Percentiles rank a stretch among this genome's conserved stretches.
phyloP scores from a whole-genome alignment of 129 eudicot species.

The Pulicaria dysenterica region DNA sequence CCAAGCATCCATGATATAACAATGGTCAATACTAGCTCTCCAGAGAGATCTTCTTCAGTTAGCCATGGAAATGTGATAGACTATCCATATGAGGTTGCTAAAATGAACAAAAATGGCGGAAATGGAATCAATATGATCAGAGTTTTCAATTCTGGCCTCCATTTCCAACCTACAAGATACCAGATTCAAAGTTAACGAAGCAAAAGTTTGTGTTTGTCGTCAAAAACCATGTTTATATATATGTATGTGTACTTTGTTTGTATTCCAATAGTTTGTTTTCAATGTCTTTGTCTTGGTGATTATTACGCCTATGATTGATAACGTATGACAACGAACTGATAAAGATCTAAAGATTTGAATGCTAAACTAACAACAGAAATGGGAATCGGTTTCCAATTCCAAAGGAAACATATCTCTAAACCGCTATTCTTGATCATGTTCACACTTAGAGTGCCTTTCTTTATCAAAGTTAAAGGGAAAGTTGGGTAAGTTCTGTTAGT shows the following conservation, averaged over 20 bases:
- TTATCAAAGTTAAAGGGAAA: slow-evolving; percentile 43
- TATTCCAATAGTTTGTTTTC: slow-evolving; percentile 20
- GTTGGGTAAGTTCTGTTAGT: slow-evolving; percentile 37
- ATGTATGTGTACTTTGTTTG: slow-evolving; percentile 33
- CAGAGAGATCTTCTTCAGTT: slow-evolving; percentile 22
- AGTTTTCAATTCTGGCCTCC: slow-evolving; percentile 39
- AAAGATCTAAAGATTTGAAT: slow-evolving; percentile 7
- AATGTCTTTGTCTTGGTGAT: slow-evolving; percentile 29
- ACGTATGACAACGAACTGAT: slow-evolving; percentile 13
- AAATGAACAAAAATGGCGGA: slow-evolving; percentile 36
- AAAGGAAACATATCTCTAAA: slow-evolving; percentile 13
- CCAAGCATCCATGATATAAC: slow-evolving; percentile 94
- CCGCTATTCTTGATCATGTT: slow-evolving; percentile 26
- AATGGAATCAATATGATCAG: slow-evolving; percentile 38
- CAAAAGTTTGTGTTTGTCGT: slow-evolving; percentile 22
- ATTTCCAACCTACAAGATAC: slow-evolving; percentile 45
- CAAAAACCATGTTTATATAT: slow-evolving; percentile 25
- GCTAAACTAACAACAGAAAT: slow-evolving; percentile 25
- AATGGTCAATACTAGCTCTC: slow-evolving; percentile 39
- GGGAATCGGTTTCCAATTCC: slow-evolving; percentile 3
- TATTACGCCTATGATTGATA: slow-evolving; percentile 20
- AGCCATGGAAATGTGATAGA: not conserved
- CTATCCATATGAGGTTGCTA: slow-evolving; percentile 29
- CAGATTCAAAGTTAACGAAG: slow-evolving; percentile 38
- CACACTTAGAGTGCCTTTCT: slow-evolving; percentile 33